Evolutionary conservation across 768 basidiomycete genomes (phyloP).

Genomic region (Russula lepida): DNA sequence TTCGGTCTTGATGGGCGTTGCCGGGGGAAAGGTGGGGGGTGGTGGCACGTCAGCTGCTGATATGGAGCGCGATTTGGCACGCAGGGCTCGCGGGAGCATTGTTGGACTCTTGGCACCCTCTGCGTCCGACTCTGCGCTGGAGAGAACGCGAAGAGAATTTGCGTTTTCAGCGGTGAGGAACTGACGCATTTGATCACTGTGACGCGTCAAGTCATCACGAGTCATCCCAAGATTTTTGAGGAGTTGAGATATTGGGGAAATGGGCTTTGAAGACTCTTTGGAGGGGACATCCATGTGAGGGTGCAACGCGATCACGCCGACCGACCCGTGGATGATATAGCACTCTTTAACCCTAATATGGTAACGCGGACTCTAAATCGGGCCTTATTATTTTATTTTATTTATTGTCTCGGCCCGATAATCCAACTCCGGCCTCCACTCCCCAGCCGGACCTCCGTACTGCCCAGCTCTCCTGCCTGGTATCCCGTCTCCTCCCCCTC

Average conservation of each 20-base stretch:
- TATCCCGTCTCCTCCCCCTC: slow-evolving; percentile 41
- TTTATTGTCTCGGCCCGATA: not conserved
- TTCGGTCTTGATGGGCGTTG: slow-evolving; percentile 58
- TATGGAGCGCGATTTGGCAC: slow-evolving; percentile 30
- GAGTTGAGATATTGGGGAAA: slow-evolving; percentile 67
- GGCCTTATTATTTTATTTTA: not conserved
- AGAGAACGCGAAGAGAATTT: slow-evolving; percentile 38
- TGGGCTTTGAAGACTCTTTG: not conserved
- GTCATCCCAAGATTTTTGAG: slow-evolving; percentile 67
- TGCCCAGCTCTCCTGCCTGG: slow-evolving; percentile 44
- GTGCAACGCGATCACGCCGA: no score
- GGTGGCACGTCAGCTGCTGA: slow-evolving; percentile 37
- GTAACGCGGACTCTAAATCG: slow-evolving; percentile 12
- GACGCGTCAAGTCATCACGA: slow-evolving; percentile 61
- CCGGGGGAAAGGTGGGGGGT: slow-evolving; percentile 31
- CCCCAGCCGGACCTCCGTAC: slow-evolving; percentile 59
- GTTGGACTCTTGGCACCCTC: slow-evolving; percentile 21
- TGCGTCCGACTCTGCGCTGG: slow-evolving; percentile 31
- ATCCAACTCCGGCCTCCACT: slow-evolving; percentile 53
- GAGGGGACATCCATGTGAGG: slow-evolving; percentile 7
- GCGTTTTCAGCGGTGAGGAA: slow-evolving; percentile 54
- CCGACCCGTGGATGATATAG: no score
- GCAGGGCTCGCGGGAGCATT: slow-evolving; percentile 19
- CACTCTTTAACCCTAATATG: slow-evolving; percentile 1
- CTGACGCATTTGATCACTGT: slow-evolving; percentile 72